Evolutionary conservation across 805 yeast genomes (phyloP).

Genomic region (Scheffersomyces coipomensis): DNA sequence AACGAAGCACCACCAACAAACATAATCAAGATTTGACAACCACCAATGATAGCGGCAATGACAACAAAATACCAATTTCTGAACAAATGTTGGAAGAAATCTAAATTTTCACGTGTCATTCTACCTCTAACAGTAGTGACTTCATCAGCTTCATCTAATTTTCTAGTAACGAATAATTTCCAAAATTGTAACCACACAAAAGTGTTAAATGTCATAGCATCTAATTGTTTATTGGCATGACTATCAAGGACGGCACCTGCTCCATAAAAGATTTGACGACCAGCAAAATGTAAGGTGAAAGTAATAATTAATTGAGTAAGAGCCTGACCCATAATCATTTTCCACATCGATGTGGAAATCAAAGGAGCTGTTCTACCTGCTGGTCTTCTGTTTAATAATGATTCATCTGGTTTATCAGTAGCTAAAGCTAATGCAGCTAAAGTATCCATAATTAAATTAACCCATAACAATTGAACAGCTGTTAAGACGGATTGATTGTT

Average conservation of each 20-base stretch:
- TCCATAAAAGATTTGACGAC: constrained; percentile 52
- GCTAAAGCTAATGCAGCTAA: constrained; percentile 97
- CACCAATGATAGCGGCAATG: constrained; percentile 74
- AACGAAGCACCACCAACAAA: constrained; percentile 97
- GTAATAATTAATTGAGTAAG: constrained; percentile 76
- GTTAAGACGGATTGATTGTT: constrained; percentile 86
- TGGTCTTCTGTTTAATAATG: constrained; percentile 76
- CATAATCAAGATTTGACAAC: constrained; percentile 87
- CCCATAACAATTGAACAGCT: constrained; percentile 97
- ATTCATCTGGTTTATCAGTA: constrained; percentile 91
- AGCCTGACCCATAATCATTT: constrained; percentile 92
- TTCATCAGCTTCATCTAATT: constrained; percentile 84
- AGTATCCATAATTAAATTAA: constrained; percentile 96
- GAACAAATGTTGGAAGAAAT: constrained; percentile 79
- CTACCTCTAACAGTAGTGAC: constrained; percentile 56
- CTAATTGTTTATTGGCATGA: constrained; percentile 57
- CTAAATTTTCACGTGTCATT: constrained; percentile 61
- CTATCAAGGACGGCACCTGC: constrained; percentile 21
- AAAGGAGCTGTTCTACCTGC: constrained; percentile 77
- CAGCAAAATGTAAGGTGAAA: constrained; percentile 78
- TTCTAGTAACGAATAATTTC: constrained; percentile 86
- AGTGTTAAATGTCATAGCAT: constrained; percentile 88
- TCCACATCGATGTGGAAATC: constrained; percentile 94
- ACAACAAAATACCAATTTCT: constrained; percentile 79
- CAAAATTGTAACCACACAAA: constrained; percentile 98